Conservation (phyloP, 2,329 filamentous ascomycete species). For the Akanthomyces uredinophilus region DNA sequence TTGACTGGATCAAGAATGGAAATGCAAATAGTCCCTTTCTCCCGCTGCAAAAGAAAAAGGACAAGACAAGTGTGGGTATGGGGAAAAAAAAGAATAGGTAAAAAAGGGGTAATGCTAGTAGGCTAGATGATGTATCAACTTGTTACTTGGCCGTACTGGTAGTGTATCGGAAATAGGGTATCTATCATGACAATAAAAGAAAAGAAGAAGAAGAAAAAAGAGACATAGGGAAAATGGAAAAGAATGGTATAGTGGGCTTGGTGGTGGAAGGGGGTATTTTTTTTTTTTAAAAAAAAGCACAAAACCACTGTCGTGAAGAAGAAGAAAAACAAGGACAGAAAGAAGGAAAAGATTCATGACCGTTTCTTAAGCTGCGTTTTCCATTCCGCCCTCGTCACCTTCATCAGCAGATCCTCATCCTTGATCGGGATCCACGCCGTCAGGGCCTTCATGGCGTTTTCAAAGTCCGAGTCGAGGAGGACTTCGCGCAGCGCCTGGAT, state of each 20-base stretch:
- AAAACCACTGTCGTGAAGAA: too few species aligned
- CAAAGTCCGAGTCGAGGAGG: slow-evolving; percentile 87
- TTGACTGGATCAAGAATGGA: too few species aligned
- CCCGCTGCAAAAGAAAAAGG: too few species aligned
- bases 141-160: neutral
- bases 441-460: slow-evolving; percentile 95
- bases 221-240: neutral
- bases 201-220: neutral
- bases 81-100: too few species aligned
- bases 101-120: neutral
- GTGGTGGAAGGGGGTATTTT: neutral
- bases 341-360: slow-evolving; percentile 21
- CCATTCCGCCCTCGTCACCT: slow-evolving; percentile 82
- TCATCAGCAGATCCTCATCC: slow-evolving; percentile 91
- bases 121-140: neutral
- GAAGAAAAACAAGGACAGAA: neutral
- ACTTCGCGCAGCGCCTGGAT: slow-evolving; percentile 88
- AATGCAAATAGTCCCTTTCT: too few species aligned
- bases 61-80: neutral
- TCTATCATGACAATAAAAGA: neutral
- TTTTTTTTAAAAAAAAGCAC: too few species aligned
- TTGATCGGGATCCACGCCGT: slow-evolving; percentile 92
- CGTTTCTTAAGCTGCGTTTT: slow-evolving; percentile 55
- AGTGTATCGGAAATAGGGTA: neutral
- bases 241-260: neutral